Percentiles rank a stretch among this genome's conserved stretches.
Evolutionary conservation across 2,329 filamentous ascomycete genomes (phyloP).

Genomic region (Magnaporthales sp.): DNA sequence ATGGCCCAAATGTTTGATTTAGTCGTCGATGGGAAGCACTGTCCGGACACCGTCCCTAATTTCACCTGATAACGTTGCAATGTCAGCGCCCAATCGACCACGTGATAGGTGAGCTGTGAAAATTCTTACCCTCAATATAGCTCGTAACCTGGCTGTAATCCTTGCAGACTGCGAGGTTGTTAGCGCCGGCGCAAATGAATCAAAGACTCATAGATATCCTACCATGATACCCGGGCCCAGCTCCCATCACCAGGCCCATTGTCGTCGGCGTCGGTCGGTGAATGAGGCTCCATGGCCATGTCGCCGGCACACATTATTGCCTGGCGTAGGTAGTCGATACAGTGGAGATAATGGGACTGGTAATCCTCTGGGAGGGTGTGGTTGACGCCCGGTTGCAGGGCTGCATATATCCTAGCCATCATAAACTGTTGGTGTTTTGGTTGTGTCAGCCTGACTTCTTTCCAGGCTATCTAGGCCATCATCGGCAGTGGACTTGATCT

Average conservation of each 20-base stretch:
- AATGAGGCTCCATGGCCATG: conserved; percentile 25
- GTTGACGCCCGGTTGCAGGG: conserved; percentile 12
- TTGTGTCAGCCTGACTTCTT: background rate
- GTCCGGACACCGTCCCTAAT: background rate
- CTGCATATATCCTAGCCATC: conserved; percentile 24
- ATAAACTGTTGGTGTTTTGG: conserved; percentile 18
- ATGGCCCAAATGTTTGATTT: background rate
- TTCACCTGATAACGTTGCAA: background rate
- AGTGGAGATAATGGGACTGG: conserved; percentile 29
- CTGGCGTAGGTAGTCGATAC: conserved; percentile 31
- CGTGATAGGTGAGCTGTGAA: too few relatives aligned
- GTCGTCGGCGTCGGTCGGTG: conserved; percentile 27
- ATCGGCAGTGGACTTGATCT: too few relatives aligned
- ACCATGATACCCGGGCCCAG: conserved; percentile 32
- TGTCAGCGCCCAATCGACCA: background rate
- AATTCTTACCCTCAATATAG: conserved; percentile 23
- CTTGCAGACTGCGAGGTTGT: conserved; percentile 22
- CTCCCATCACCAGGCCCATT: conserved; percentile 26
- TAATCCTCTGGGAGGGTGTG: conserved; percentile 17
- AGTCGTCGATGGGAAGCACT: conserved; percentile 3
- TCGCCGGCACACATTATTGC: conserved; percentile 29
- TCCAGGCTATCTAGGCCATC: background rate
- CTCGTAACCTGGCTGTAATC: conserved; percentile 25
- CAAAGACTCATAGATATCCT: conserved; percentile 7
- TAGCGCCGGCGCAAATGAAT: background rate